A percentile compares a stretch with the other conserved stretches of the same genome.
These are phyloP conservation scores for Plasmodium malariae DNA, from an alignment of 169 alveolate species.

Conservation along the genomic window DNA sequence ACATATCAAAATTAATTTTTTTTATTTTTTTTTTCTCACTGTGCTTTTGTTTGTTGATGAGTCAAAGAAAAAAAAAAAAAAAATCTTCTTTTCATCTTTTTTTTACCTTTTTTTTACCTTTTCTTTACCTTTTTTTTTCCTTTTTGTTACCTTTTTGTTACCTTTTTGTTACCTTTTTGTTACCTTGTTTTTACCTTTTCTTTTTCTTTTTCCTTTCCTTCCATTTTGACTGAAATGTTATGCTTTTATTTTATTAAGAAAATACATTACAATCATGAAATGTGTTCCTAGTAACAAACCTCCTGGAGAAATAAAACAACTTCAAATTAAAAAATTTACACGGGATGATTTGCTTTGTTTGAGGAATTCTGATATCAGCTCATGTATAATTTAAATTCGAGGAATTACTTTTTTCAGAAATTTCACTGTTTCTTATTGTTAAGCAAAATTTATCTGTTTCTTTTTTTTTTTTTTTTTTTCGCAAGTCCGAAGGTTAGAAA, in stretches of 20 bases:
- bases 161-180: no score
- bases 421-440: background rate
- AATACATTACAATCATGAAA: background rate
- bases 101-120: no score
- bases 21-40: no score
- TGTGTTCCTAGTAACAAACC: background rate
- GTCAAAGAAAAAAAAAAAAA: no score
- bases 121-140: no score
- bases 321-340: constrained; percentile 32
- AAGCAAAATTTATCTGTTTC: background rate
- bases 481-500: constrained; percentile 22
- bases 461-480: constrained; percentile 3
- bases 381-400: background rate
- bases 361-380: constrained; percentile 1
- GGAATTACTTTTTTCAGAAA: background rate
- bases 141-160: no score
- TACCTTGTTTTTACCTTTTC: background rate
- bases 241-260: background rate
- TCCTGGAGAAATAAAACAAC: background rate
- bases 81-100: no score
- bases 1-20: no score
- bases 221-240: background rate
- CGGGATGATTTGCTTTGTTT: constrained; percentile 27
- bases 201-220: background rate
- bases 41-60: no score